Conservation (phyloP, 75 land plant species). For the Chamaecyparis obtusa region DNA sequence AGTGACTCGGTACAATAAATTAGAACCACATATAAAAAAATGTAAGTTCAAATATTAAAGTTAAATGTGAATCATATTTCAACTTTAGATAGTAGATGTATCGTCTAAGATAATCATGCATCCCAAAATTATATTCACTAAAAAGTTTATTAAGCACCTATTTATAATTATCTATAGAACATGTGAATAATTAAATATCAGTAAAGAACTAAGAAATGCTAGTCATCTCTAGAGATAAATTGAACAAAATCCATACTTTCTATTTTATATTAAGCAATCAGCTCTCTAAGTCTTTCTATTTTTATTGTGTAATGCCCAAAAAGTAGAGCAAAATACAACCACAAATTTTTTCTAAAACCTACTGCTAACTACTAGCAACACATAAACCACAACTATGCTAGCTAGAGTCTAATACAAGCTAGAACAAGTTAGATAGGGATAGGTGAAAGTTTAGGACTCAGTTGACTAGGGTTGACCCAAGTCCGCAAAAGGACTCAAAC, state of each 20-base stretch:
- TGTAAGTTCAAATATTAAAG: background rate
- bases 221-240: background rate
- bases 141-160: conserved; percentile 92
- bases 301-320: too few species aligned
- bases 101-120: conserved; percentile 97
- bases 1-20: background rate
- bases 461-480: too few species aligned
- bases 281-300: conserved; percentile 88
- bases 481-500: too few species aligned
- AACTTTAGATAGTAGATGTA: conserved; percentile 17
- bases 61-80: background rate
- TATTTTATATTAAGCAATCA: conserved; percentile 95
- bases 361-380: too few species aligned
- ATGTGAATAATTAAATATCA: background rate
- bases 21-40: background rate
- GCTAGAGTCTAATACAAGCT: too few species aligned
- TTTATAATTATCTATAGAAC: conserved; percentile 82
- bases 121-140: conserved; percentile 61
- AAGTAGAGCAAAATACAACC: too few species aligned
- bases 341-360: too few species aligned
- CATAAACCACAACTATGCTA: too few species aligned
- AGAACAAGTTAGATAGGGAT: too few species aligned
- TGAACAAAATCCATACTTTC: conserved; percentile 44
- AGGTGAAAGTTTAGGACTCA: too few species aligned
- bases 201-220: background rate